Evolutionary conservation across 176 grass and related monocot species (phyloP).

Genomic region (Thalia dealbata): DNA sequence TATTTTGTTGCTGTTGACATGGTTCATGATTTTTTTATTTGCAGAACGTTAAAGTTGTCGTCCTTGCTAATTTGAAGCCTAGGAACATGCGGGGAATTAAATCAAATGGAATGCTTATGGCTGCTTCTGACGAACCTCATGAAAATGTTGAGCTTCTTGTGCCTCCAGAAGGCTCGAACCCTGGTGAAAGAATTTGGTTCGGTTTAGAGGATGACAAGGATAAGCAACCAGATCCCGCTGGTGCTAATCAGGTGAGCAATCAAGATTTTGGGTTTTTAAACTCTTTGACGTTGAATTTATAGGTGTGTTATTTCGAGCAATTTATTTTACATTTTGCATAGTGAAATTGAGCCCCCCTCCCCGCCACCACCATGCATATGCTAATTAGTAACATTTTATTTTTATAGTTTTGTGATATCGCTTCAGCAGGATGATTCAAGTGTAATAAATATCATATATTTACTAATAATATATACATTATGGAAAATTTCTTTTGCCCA

Average conservation of each 20-base stretch:
- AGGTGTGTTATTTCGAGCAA: background rate
- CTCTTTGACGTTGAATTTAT: background rate
- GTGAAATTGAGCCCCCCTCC: background rate
- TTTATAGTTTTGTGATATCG: too few species aligned
- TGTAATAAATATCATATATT: too few species aligned
- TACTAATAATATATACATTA: too few species aligned
- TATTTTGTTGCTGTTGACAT: background rate
- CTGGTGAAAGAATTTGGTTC: slow-evolving; percentile 96
- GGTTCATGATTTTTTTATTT: background rate
- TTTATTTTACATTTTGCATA: background rate
- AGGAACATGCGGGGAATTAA: slow-evolving; percentile 97
- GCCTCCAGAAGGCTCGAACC: slow-evolving; percentile 68
- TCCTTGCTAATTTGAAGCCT: slow-evolving; percentile 85
- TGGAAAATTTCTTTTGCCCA: too few species aligned
- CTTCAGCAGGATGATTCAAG: too few species aligned
- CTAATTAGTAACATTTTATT: too few species aligned
- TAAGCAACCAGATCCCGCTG: slow-evolving; percentile 48
- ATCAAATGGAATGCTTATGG: slow-evolving; percentile 98
- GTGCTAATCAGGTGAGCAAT: slow-evolving; percentile 65
- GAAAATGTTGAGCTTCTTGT: slow-evolving; percentile 77
- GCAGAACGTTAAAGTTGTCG: slow-evolving; percentile 74
- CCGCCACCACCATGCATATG: background rate
- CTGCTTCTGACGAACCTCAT: slow-evolving; percentile 81
- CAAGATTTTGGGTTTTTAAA: background rate
- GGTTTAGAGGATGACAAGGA: slow-evolving; percentile 62